Percentiles rank a stretch among this genome's conserved stretches.
Evolutionary conservation across 2,329 filamentous ascomycete species (phyloP).

Genomic region (Colletotrichum camelliae): DNA sequence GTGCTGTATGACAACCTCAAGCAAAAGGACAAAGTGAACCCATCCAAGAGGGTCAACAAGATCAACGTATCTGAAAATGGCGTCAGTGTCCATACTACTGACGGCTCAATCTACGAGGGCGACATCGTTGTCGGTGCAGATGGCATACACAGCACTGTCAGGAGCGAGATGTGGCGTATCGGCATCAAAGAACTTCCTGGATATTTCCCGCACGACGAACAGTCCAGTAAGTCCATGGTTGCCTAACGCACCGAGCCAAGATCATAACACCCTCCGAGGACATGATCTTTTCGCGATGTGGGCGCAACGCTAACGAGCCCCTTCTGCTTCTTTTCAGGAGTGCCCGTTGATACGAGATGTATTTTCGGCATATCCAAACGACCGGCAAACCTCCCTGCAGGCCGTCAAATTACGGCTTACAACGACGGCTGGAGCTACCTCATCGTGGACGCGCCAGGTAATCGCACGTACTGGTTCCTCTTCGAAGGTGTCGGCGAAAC

Average conservation of each 20-base stretch:
- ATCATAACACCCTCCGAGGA: rapidly evolving
- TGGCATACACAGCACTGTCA: constrained; percentile 43
- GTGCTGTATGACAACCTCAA: constrained; percentile 36
- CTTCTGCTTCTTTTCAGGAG: neutral
- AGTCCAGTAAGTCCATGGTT: neutral
- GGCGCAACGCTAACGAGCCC: rapidly evolving
- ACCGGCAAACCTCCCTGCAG: neutral
- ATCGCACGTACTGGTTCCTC: constrained; percentile 41
- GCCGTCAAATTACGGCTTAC: neutral
- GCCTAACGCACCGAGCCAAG: too few relatives aligned
- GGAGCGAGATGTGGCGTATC: constrained; percentile 33
- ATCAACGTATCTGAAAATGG: constrained; percentile 7
- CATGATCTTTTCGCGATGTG: rapidly evolving
- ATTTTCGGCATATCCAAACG: constrained; percentile 41
- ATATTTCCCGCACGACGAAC: constrained; percentile 26
- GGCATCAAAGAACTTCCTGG: constrained; percentile 27
- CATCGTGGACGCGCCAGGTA: constrained; percentile 33
- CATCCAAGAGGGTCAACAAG: constrained; percentile 12
- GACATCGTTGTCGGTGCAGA: constrained; percentile 44
- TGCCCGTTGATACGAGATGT: constrained; percentile 26
- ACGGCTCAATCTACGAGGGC: constrained; percentile 34
- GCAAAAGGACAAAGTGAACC: constrained; percentile 28
- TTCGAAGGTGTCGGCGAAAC: constrained; percentile 33
- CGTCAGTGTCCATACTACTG: constrained; percentile 33
- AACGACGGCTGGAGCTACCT: constrained; percentile 29